Evolutionary conservation across 805 yeast genomes (phyloP).

Genomic region (Candida xiaguanensis): DNA sequence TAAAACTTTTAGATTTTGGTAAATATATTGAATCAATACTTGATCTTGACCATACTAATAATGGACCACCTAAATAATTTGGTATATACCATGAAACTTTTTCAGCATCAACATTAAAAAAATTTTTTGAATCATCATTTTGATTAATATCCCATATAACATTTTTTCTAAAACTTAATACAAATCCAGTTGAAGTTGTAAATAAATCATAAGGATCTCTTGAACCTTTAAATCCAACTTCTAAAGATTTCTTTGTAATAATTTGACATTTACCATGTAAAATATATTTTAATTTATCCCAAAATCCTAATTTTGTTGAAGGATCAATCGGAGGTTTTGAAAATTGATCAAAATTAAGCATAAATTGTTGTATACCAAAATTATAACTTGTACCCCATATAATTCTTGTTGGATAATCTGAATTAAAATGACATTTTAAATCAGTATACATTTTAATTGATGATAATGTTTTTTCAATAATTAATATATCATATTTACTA

Average conservation of each 20-base stretch:
- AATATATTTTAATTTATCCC: conserved; percentile 82
- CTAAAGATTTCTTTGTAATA: conserved; percentile 44
- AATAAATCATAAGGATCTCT: conserved; percentile 74
- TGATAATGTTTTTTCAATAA: conserved; percentile 72
- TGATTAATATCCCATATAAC: conserved; percentile 61
- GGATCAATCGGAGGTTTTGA: conserved; percentile 90
- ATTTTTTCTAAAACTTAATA: conserved; percentile 64
- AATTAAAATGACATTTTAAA: conserved; percentile 50
- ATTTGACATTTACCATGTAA: conserved; percentile 70
- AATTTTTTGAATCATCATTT: conserved; percentile 62
- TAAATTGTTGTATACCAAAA: conserved; percentile 77
- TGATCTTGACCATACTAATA: conserved; percentile 57
- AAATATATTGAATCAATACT: conserved; percentile 42
- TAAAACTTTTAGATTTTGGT: conserved; percentile 40
- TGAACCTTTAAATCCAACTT: conserved; percentile 68
- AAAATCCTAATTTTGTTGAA: conserved; percentile 78
- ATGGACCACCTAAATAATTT: conserved; percentile 53
- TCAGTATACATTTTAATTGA: conserved; percentile 70
- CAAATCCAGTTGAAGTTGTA: conserved; percentile 69
- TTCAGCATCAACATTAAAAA: conserved; percentile 61
- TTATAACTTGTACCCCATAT: conserved; percentile 85
- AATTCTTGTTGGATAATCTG: conserved; percentile 58
- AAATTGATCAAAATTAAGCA: conserved; percentile 74
- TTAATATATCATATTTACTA: conserved; percentile 46
- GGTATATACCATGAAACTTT: conserved; percentile 72